These are phyloP conservation scores for Ulmus americana DNA, from an alignment of 331 rosid species.

Conservation along the genomic window DNA sequence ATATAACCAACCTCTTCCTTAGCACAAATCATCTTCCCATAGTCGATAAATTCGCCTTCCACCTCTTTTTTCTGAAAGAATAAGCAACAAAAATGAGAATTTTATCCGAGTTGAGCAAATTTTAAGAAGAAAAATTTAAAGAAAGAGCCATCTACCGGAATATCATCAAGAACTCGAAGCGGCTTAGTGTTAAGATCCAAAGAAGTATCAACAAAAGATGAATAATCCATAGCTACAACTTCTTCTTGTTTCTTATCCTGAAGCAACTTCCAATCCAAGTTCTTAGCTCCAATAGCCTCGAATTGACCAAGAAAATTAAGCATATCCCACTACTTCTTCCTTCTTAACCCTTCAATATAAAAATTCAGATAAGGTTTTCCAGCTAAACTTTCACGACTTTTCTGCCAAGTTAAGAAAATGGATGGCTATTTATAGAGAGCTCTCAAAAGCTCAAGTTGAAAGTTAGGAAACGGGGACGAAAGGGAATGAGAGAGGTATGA, in stretches of 20 bases:
- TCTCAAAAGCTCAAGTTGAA: constrained; percentile 3
- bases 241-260: constrained; percentile 1
- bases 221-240: constrained; percentile 46
- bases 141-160: constrained; percentile 43
- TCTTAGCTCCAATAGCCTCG: constrained; percentile 11
- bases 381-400: neutral
- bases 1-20: constrained; percentile 63
- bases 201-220: constrained; percentile 57
- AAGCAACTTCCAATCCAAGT: neutral
- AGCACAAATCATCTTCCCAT: constrained; percentile 42
- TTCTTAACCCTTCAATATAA: neutral
- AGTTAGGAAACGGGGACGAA: constrained; percentile 51
- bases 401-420: constrained; percentile 1
- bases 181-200: constrained; percentile 66
- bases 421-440: constrained; percentile 19
- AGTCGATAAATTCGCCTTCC: constrained; percentile 44
- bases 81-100: neutral
- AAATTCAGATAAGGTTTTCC: constrained; percentile 8
- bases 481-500: constrained; percentile 15
- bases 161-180: constrained; percentile 35
- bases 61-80: constrained; percentile 47
- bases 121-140: neutral
- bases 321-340: neutral
- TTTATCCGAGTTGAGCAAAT: neutral
- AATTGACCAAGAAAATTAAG: constrained; percentile 23